phyloP scores from a whole-genome alignment of 768 basidiomycete species.

The Russula earlei region DNA sequence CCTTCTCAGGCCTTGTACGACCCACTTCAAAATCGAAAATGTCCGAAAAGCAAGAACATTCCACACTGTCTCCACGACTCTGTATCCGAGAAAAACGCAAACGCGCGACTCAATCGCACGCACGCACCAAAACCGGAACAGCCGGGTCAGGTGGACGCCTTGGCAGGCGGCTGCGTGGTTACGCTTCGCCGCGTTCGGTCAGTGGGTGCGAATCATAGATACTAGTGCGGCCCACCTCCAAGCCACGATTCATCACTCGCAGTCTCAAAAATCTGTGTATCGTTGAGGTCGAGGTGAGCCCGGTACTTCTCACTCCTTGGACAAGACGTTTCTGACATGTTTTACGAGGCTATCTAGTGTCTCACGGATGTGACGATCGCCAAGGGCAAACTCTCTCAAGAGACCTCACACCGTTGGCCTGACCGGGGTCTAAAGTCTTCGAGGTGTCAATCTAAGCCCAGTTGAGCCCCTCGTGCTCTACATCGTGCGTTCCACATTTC shows the following conservation, averaged over 20 bases:
- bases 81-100: no score
- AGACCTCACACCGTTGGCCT: slow-evolving; percentile 58
- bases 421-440: slow-evolving; percentile 88
- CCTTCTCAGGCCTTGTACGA: no score
- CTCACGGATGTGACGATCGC: slow-evolving; percentile 60
- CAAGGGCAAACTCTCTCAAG: slow-evolving; percentile 54
- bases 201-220: no score
- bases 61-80: no score
- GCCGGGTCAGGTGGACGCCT: no score
- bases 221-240: slow-evolving; percentile 25
- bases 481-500: slow-evolving; percentile 49
- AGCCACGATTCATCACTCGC: slow-evolving; percentile 35
- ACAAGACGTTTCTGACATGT: neutral
- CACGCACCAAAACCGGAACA: no score
- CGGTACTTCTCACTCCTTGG: neutral
- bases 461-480: slow-evolving; percentile 78
- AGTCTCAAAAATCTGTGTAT: slow-evolving; percentile 76
- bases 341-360: slow-evolving; percentile 68
- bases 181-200: no score
- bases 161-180: no score
- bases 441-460: slow-evolving; percentile 85
- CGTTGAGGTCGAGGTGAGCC: slow-evolving; percentile 68
- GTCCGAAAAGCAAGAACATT: no score
- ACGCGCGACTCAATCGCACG: no score
- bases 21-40: no score